These are phyloP conservation scores for Wickerhamiella dianesei DNA, from an alignment of 805 yeast genomes.

Conservation along the genomic window DNA sequence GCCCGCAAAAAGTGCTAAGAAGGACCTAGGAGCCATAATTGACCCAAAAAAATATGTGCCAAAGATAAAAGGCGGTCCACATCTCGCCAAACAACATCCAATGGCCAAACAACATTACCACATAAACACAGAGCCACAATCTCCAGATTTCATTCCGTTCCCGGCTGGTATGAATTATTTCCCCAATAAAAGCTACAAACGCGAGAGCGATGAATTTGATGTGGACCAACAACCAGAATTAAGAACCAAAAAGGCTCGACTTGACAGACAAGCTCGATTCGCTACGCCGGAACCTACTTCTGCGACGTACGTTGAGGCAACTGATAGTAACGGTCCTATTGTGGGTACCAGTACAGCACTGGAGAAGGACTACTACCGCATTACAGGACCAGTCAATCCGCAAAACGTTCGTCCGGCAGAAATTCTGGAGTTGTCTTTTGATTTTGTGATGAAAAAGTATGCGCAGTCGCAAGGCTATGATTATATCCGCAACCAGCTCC, in stretches of 20 bases:
- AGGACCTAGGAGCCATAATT: too few relatives aligned
- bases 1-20: too few relatives aligned
- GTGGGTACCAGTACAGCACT: slow-evolving; percentile 53
- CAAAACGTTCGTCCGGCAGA: slow-evolving; percentile 60
- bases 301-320: background rate
- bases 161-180: too few relatives aligned
- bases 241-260: background rate
- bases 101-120: too few relatives aligned
- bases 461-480: slow-evolving; percentile 41
- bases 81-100: too few relatives aligned
- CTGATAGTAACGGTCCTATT: slow-evolving; percentile 19
- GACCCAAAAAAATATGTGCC: too few relatives aligned
- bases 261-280: background rate
- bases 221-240: too few relatives aligned
- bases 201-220: too few relatives aligned
- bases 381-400: slow-evolving; percentile 89
- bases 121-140: too few relatives aligned
- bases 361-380: slow-evolving; percentile 67
- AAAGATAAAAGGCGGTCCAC: too few relatives aligned
- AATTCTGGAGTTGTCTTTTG: slow-evolving; percentile 46
- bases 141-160: too few relatives aligned
- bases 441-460: slow-evolving; percentile 41
- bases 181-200: too few relatives aligned
- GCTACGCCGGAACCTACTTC: background rate
- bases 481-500: slow-evolving; percentile 78